Evolutionary conservation across 2,329 filamentous ascomycete genomes (phyloP), one percentile per base, ranked within the genome.

Genomic region (Sphaerulina populicola): DNA sequence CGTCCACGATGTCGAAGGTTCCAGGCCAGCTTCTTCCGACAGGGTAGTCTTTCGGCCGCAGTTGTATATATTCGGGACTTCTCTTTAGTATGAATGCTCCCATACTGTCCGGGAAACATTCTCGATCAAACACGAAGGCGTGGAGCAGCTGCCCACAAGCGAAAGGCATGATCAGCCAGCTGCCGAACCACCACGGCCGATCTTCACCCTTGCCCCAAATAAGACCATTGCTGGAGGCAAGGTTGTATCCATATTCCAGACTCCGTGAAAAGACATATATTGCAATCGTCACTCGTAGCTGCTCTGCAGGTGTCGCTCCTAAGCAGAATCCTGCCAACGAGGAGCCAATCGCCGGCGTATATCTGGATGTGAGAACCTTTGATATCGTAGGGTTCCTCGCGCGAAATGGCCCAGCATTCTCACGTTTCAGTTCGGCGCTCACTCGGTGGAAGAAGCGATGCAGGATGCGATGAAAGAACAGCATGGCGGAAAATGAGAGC

Each of bases 301-400:
- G 82, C 56, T 81, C 77, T 35, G 75, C 79, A 60, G 65, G 91
- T 75, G 82, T 87, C 8, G 94, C 78, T 6, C 86, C 87, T 14
- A 97, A 74, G 44, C 87, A 84, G 44, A 94, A 77, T 2, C 91
- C 91, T 0, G 91, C 88, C 43, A 96, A 69, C 61, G 87, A 89
- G 5, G 91, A 90, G 9, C 91, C 93, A n/a, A 96, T 77, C 1
- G 90, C 89, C 0, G 91, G 91, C 0, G 91, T 86, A 65, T 89
- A 85, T 8, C 79, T 77, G 1, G 88, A 94, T 0, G 89, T 95
- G 51, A 98, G 75, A 0, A 86, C 80, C 15, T 75, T 75, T 0
- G 86, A 78, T 10, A 89, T 80, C 14, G 80, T 79, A 0, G 90
- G 90, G 63, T 97, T 96, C 48, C 91, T 84, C 51, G 77, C 74